Conservation (phyloP, 306 rosid genomes). For the Cicer bijugum region DNA sequence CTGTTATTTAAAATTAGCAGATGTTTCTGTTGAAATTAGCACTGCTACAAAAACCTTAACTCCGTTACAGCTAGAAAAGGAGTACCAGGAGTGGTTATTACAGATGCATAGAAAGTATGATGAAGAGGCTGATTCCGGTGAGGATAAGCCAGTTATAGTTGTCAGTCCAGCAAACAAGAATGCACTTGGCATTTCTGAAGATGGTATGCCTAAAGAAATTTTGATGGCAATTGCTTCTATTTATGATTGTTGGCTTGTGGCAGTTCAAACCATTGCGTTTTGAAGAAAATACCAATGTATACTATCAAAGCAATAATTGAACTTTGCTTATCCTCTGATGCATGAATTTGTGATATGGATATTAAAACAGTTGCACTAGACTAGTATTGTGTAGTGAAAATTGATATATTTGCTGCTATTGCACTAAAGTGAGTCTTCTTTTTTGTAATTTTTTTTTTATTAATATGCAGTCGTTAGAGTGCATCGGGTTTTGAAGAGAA, state of each 20-base stretch:
- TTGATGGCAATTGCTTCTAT: not conserved
- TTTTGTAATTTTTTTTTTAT: conserved; percentile 5
- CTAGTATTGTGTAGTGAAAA: not conserved
- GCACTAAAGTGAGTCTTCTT: not conserved
- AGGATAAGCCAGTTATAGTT: conserved; percentile 56
- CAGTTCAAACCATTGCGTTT: conserved; percentile 5
- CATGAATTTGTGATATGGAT: not conserved
- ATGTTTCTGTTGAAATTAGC: conserved; percentile 41
- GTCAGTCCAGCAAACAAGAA: conserved; percentile 55
- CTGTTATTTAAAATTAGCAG: conserved; percentile 42
- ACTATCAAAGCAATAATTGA: not conserved
- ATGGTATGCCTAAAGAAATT: conserved; percentile 47
- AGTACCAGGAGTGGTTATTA: conserved; percentile 64
- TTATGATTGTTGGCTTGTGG: conserved; percentile 1
- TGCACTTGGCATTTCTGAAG: conserved; percentile 54
- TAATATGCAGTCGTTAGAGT: conserved; percentile 55
- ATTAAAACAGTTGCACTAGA: conserved; percentile 1
- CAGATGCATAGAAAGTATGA: conserved; percentile 62
- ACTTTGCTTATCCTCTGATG: conserved; percentile 3
- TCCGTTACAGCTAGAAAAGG: conserved; percentile 52
- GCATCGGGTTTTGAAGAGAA: conserved; percentile 54
- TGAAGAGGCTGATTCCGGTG: conserved; percentile 60
- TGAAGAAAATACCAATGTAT: not conserved
- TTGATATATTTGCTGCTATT: not conserved
- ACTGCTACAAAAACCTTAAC: conserved; percentile 45